Evolutionary conservation across 2,329 filamentous ascomycete genomes (phyloP).

Genomic region (Pyrenochaeta sp.): DNA sequence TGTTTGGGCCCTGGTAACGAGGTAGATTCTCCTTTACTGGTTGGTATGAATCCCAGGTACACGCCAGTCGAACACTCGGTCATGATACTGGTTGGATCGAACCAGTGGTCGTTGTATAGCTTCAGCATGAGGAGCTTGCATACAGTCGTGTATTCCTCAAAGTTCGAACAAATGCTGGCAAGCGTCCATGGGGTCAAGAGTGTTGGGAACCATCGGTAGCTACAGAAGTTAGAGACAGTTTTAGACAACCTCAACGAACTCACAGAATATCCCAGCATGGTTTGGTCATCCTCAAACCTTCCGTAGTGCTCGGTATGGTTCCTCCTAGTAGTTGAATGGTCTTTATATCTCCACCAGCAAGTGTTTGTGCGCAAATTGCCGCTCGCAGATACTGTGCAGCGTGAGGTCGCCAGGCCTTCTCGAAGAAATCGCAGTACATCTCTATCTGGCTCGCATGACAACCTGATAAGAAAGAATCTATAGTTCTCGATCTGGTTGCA

Average conservation of each 20-base stretch:
- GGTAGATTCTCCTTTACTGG: conserved; percentile 26
- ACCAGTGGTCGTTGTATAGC: conserved; percentile 38
- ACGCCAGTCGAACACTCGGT: conserved; percentile 30
- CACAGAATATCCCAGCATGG: conserved; percentile 42
- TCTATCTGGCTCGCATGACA: conserved; percentile 38
- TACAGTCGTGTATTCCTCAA: conserved; percentile 36
- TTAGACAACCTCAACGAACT: not conserved
- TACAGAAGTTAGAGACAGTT: conserved; percentile 3
- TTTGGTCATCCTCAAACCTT: conserved; percentile 33
- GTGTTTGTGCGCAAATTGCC: conserved; percentile 35
- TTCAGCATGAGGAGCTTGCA: conserved; percentile 37
- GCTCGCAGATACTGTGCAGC: conserved; percentile 37
- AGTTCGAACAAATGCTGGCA: conserved; percentile 38
- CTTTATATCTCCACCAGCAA: conserved; percentile 35
- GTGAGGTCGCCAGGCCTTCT: conserved; percentile 39
- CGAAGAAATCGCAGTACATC: conserved; percentile 38
- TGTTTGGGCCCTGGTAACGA: conserved; percentile 1
- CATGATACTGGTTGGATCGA: conserved; percentile 23
- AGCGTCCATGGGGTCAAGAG: conserved; percentile 34
- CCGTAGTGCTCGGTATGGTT: conserved; percentile 31
- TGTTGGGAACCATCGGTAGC: conserved; percentile 37
- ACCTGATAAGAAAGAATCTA: conserved; percentile 28
- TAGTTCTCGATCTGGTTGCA: conserved; percentile 30
- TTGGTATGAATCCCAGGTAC: conserved; percentile 36
- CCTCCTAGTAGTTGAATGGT: conserved; percentile 32